phyloP scores from a whole-genome alignment of 2,329 filamentous ascomycete genomes.

The Colletotrichum gigasporum region DNA sequence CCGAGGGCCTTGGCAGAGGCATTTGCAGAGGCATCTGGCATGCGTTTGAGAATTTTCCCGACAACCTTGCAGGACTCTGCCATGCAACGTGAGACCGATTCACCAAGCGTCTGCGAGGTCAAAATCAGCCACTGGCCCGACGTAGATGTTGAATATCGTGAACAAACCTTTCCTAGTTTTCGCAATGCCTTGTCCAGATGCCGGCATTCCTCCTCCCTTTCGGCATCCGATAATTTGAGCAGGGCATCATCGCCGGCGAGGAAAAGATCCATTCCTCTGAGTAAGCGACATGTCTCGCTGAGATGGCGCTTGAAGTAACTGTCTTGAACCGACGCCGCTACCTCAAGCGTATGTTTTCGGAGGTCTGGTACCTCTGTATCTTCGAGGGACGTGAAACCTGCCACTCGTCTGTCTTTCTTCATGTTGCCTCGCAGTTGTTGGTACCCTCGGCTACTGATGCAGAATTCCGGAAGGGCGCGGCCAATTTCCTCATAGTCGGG shows the following conservation, averaged over 20 bases:
- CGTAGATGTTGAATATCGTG: neutral
- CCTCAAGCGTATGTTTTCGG: conserved; percentile 65
- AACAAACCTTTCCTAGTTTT: conserved; percentile 3
- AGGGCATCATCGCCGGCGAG: neutral
- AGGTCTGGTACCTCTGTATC: conserved; percentile 70
- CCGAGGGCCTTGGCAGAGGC: neutral
- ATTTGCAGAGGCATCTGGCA: neutral
- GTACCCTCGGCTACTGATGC: conserved; percentile 69
- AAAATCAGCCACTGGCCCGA: neutral
- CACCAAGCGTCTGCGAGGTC: neutral
- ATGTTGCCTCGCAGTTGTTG: conserved; percentile 68
- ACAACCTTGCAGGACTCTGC: neutral
- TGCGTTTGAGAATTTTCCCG: neutral
- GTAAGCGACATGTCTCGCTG: neutral
- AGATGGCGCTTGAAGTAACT: neutral
- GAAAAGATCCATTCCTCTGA: conserved; percentile 7
- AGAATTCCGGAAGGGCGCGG: conserved; percentile 68
- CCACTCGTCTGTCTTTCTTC: conserved; percentile 58
- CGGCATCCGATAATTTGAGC: neutral
- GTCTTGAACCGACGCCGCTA: conserved; percentile 53
- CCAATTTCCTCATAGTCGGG: conserved; percentile 69
- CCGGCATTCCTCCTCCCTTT: neutral
- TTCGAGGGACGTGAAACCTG: conserved; percentile 60
- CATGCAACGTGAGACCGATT: neutral
- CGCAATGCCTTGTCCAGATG: neutral